Evolutionary conservation across 1,139 yeast species (phyloP).

Genomic region (Geotrichum bryndzae): DNA sequence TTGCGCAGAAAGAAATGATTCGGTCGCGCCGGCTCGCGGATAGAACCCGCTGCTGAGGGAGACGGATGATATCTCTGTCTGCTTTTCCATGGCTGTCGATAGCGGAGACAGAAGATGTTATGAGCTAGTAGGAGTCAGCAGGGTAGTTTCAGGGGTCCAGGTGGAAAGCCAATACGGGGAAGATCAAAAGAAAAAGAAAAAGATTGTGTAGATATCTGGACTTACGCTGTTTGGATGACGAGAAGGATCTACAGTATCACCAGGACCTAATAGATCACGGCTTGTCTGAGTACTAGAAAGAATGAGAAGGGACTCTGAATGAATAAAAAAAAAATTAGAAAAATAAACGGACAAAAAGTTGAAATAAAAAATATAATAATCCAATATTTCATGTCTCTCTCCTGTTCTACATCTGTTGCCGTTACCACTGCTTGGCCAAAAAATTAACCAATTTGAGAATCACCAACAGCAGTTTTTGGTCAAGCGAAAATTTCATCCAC

Average conservation of each 20-base stretch:
- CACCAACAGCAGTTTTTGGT: neutral
- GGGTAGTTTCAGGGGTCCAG: too few relatives aligned
- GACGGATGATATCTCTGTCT: neutral
- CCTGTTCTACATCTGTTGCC: neutral
- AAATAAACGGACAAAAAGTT: neutral
- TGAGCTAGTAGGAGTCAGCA: neutral
- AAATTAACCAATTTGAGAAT: neutral
- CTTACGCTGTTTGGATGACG: neutral
- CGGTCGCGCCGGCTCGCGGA: neutral
- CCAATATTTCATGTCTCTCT: neutral
- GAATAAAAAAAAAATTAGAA: neutral
- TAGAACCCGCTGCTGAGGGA: neutral
- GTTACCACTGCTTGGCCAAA: neutral
- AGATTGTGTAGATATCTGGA: neutral
- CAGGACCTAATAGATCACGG: neutral
- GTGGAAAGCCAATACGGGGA: too few relatives aligned
- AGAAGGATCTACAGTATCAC: neutral
- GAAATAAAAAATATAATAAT: neutral
- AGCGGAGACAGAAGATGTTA: neutral
- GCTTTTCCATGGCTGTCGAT: neutral
- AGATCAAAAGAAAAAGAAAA: neutral
- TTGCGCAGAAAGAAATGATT: neutral
- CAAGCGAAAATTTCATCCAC: neutral
- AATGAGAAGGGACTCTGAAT: neutral
- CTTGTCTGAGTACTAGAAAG: neutral